These are phyloP conservation scores for Neopestalotiopsis sp. DNA, from an alignment of 2,329 filamentous ascomycete genomes.

Conservation along the genomic window DNA sequence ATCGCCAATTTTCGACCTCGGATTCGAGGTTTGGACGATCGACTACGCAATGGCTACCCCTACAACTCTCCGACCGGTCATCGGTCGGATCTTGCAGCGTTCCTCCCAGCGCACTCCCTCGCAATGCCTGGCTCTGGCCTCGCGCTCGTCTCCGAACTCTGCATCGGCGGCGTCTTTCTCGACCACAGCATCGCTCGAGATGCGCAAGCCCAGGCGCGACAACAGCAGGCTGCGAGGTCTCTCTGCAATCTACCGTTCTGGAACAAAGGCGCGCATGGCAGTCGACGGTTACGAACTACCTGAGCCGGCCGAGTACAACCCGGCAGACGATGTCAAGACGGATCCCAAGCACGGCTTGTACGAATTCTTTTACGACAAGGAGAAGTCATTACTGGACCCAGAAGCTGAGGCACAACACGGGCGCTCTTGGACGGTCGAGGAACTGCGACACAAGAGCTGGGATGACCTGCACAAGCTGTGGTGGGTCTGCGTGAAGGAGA, in stretches of 20 bases:
- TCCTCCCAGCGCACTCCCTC: conserved; percentile 24
- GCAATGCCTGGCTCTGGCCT: conserved; percentile 22
- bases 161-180: conserved; percentile 35
- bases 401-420: conserved; percentile 76
- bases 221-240: conserved; percentile 82
- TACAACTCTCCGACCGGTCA: conserved; percentile 35
- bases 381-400: conserved; percentile 73
- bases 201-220: conserved; percentile 60
- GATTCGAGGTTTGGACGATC: neutral
- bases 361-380: conserved; percentile 83
- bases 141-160: conserved; percentile 21
- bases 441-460: conserved; percentile 89
- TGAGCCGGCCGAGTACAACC: conserved; percentile 69
- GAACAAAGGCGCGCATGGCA: conserved; percentile 75
- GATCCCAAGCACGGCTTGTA: conserved; percentile 86
- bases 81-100: conserved; percentile 34
- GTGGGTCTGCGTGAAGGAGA: conserved; percentile 93
- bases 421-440: conserved; percentile 81
- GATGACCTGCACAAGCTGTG: conserved; percentile 90
- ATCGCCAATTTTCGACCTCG: neutral
- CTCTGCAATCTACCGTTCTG: conserved; percentile 79
- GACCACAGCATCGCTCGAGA: conserved; percentile 34
- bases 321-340: conserved; percentile 55
- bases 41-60: conserved; percentile 35
- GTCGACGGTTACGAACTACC: conserved; percentile 77